These are phyloP conservation scores for Rubia yunnanensis DNA, from an alignment of 257 asterid species.

Conservation along the genomic window DNA sequence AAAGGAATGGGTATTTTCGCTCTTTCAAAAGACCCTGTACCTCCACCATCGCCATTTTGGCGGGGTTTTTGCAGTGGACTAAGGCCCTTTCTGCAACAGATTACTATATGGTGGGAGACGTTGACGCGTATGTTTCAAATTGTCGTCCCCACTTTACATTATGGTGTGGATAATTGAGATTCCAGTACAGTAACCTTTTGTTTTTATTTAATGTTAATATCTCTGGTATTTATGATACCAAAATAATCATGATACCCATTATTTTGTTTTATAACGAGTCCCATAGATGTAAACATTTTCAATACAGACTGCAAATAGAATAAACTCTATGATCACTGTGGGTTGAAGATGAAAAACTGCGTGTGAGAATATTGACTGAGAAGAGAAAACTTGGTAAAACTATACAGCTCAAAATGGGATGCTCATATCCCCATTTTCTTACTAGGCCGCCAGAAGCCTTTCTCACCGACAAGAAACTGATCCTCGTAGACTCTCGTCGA, in stretches of 20 bases:
- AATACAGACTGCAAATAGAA: not conserved
- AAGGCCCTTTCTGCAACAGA: not conserved
- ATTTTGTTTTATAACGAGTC: not conserved
- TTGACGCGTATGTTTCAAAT: not conserved
- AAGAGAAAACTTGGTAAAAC: not conserved
- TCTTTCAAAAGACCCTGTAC: conserved; percentile 47
- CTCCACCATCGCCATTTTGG: conserved; percentile 18
- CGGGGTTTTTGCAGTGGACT: not conserved
- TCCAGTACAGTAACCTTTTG: no score
- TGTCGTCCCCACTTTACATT: not conserved
- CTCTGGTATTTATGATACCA: no score
- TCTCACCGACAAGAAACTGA: conserved; percentile 78
- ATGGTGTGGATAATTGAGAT: no score
- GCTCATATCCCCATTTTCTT: conserved; percentile 19
- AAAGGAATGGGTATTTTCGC: conserved; percentile 58
- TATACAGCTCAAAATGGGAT: not conserved
- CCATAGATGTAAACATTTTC: not conserved
- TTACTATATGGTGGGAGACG: not conserved
- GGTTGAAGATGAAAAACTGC: not conserved
- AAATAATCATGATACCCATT: no score
- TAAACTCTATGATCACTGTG: not conserved
- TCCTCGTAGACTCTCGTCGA: conserved; percentile 49
- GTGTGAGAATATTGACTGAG: not conserved
- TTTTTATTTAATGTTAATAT: no score
- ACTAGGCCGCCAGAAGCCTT: conserved; percentile 77